Conservation (phyloP, 2,329 filamentous ascomycete genomes). For the Aspergillus flavus region DNA sequence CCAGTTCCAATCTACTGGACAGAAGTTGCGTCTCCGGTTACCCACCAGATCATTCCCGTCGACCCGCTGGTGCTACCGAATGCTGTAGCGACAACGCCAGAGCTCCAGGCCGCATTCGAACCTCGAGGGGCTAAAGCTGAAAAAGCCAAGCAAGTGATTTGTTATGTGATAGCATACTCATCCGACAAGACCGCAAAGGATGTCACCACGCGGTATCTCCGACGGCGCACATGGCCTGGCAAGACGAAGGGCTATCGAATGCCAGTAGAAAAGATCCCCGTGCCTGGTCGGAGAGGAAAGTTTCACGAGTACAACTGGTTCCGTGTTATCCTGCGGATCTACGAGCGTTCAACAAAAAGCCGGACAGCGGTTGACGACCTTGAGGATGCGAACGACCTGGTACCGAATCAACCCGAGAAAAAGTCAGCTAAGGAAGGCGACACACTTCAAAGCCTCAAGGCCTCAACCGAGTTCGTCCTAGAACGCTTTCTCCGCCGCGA, state of each 20-base stretch:
- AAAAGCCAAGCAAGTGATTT: conserved; percentile 83
- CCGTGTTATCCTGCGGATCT: conserved; percentile 74
- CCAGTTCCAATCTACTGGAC: conserved; percentile 91
- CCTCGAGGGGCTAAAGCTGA: conserved; percentile 82
- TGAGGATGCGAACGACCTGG: conserved; percentile 78
- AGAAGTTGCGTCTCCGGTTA: conserved; percentile 81
- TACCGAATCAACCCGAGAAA: conserved; percentile 71
- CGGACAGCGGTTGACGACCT: conserved; percentile 73
- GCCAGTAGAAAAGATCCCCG: conserved; percentile 74
- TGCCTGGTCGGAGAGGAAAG: conserved; percentile 76
- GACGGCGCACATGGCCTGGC: conserved; percentile 77
- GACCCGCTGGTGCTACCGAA: conserved; percentile 71
- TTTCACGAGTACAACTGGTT: conserved; percentile 90
- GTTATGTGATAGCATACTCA: conserved; percentile 83
- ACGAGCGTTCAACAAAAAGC: conserved; percentile 56
- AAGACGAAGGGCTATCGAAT: conserved; percentile 86
- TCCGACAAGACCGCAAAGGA: conserved; percentile 89
- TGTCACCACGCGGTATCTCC: conserved; percentile 88
- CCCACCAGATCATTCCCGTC: conserved; percentile 75
- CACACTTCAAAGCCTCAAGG: conserved; percentile 85
- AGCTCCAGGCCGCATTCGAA: conserved; percentile 74
- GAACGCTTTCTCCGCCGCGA: conserved; percentile 87
- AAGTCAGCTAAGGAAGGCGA: conserved; percentile 73
- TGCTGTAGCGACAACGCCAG: conserved; percentile 70
- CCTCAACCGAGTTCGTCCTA: conserved; percentile 81